Evolutionary conservation across 495 filamentous ascomycete species (phyloP).

Genomic region (Tuber magnatum): DNA sequence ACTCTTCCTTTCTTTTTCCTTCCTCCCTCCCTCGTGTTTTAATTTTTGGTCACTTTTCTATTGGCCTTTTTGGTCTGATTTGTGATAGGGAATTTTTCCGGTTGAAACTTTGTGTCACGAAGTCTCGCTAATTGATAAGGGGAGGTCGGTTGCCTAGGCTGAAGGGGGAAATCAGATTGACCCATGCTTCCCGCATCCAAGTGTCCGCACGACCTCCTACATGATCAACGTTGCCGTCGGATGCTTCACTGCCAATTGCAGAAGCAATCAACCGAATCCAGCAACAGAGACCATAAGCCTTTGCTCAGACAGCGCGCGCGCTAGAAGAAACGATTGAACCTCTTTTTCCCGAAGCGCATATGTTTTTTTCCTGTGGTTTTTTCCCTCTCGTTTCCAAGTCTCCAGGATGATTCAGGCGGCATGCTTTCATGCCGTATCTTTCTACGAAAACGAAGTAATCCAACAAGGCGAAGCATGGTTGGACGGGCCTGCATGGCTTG

Average conservation of each 20-base stretch:
- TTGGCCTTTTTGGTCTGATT: not conserved
- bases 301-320: not conserved
- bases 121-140: not conserved
- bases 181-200: not conserved
- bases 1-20: not conserved
- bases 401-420: not conserved
- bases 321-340: not conserved
- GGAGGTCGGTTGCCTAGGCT: not conserved
- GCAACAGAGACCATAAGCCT: not conserved
- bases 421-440: not conserved
- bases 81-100: slow-evolving; percentile 30
- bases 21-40: not conserved
- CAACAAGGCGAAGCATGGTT: not conserved
- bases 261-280: not conserved
- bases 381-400: not conserved
- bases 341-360: not conserved
- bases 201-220: not conserved
- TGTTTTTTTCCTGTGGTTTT: not conserved
- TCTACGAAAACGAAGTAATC: not conserved
- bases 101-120: slow-evolving; percentile 3
- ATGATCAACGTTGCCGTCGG: not conserved
- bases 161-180: not conserved
- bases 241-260: not conserved
- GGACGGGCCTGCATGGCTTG: not conserved
- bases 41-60: slow-evolving; percentile 3